phyloP scores from a whole-genome alignment of 1,284 basidiomycete species.

The Porodaedalea pini region DNA sequence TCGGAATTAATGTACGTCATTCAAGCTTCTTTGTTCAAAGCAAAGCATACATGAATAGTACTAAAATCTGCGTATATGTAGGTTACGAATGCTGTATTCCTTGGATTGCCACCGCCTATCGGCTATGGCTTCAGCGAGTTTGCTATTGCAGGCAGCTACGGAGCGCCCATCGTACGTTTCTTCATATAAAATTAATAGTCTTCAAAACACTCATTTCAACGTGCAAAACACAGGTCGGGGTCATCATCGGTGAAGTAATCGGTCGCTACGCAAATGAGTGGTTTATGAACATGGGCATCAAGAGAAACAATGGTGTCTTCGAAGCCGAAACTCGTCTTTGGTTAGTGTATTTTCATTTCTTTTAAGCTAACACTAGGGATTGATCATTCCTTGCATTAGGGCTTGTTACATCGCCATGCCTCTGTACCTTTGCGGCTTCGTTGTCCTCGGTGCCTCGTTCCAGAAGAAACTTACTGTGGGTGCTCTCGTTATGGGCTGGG shows the following conservation, averaged over 20 bases:
- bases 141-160: conserved; percentile 55
- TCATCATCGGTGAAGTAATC: conserved; percentile 63
- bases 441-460: conserved; percentile 55
- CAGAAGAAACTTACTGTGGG: conserved; percentile 54
- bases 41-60: not conserved
- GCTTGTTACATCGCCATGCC: conserved; percentile 61
- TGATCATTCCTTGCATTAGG: conserved; percentile 34
- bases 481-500: conserved; percentile 65
- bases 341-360: conserved; percentile 33
- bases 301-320: conserved; percentile 64
- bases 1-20: conserved; percentile 68
- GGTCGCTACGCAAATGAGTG: conserved; percentile 68
- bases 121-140: conserved; percentile 57
- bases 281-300: conserved; percentile 55
- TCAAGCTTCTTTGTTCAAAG: not conserved
- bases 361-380: not conserved
- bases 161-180: conserved; percentile 55
- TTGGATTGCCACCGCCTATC: conserved; percentile 51
- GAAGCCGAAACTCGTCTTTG: conserved; percentile 68
- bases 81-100: conserved; percentile 70
- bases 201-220: not conserved
- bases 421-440: conserved; percentile 61
- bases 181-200: not conserved
- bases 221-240: conserved; percentile 42
- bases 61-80: conserved; percentile 25